These are phyloP conservation scores for Bruguiera parviflora DNA, from an alignment of 345 rosid species.

Conservation along the genomic window DNA sequence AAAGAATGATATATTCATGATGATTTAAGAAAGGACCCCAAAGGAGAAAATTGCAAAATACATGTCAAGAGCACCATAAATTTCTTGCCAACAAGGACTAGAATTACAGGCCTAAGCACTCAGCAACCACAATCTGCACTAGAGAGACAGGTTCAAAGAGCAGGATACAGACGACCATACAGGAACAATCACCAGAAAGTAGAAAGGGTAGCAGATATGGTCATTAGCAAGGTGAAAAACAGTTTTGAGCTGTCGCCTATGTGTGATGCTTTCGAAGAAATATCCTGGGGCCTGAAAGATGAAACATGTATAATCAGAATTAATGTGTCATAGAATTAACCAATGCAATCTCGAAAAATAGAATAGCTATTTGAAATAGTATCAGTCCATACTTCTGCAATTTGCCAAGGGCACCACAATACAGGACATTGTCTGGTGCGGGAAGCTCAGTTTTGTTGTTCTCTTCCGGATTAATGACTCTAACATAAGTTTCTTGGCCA, in stretches of 20 bases:
- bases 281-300: conserved; percentile 66
- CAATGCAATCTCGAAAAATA: not conserved
- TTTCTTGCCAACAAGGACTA: conserved; percentile 30
- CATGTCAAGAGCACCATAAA: conserved; percentile 30
- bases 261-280: conserved; percentile 43
- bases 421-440: conserved; percentile 77
- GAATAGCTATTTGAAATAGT: not conserved
- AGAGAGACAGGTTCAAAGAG: not conserved
- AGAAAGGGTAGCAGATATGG: conserved; percentile 19
- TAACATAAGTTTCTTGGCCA: conserved; percentile 94
- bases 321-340: not conserved
- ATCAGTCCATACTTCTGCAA: conserved; percentile 54
- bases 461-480: conserved; percentile 83
- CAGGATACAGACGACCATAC: not conserved
- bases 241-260: conserved; percentile 22
- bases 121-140: conserved; percentile 29
- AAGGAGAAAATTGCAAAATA: conserved; percentile 10
- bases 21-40: conserved; percentile 23
- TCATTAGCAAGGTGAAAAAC: conserved; percentile 33
- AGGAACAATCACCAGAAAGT: conserved; percentile 20
- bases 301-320: conserved; percentile 17
- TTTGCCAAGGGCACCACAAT: conserved; percentile 71
- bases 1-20: conserved; percentile 42
- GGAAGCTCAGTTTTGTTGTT: conserved; percentile 89
- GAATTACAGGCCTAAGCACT: conserved; percentile 34